phyloP scores from a whole-genome alignment of 2,329 filamentous ascomycete species.

The Ophiostoma sp. region DNA sequence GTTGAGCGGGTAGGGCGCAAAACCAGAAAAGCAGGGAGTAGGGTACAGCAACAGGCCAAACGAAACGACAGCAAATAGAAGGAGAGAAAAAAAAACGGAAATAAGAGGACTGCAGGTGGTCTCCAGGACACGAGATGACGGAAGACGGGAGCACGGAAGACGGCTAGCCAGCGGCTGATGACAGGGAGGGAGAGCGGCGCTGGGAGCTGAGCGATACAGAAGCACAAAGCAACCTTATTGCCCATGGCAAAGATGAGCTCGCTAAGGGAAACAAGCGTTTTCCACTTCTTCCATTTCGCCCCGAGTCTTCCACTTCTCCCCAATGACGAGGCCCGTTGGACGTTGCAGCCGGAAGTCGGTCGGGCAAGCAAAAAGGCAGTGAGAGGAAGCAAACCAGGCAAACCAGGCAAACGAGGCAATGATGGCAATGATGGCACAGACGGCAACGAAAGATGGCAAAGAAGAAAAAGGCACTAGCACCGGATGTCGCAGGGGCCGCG shows the following conservation, averaged over 20 bases:
- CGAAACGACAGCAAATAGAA: background rate
- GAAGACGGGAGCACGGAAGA: background rate
- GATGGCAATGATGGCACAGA: no score
- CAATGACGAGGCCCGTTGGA: background rate
- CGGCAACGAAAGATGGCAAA: background rate
- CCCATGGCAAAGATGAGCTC: background rate
- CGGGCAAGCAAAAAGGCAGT: background rate
- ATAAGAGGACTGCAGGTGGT: conserved; percentile 2
- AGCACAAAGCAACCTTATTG: background rate
- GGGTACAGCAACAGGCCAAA: background rate
- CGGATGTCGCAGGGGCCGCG: conserved; percentile 17
- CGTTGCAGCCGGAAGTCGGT: conserved; percentile 2
- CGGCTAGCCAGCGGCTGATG: conserved; percentile 1
- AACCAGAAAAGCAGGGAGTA: background rate
- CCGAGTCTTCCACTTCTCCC: background rate
- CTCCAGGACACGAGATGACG: background rate
- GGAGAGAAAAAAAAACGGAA: background rate
- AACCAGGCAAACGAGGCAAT: no score
- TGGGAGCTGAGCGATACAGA: no score
- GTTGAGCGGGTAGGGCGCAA: conserved; percentile 9
- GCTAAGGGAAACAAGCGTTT: background rate
- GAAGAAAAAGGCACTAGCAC: conserved; percentile 9
- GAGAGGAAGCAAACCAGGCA: no score
- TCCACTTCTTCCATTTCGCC: background rate
- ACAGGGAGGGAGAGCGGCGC: background rate